Conservation (phyloP, 148 eudicot species). For the Mesembryanthemum crystallinum region DNA sequence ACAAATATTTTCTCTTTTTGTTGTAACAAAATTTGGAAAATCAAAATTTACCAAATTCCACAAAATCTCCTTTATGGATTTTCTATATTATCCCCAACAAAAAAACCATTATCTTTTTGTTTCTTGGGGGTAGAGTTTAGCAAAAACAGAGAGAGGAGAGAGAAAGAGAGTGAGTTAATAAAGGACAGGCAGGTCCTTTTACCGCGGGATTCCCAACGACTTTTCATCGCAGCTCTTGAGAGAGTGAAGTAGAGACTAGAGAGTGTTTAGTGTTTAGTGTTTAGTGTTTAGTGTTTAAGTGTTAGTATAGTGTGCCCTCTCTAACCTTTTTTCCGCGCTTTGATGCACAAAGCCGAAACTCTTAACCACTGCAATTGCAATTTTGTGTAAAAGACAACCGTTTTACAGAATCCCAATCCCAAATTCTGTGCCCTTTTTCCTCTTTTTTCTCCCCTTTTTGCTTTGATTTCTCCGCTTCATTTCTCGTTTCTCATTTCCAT, state of each 20-base stretch:
- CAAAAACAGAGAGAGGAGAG: too few species aligned
- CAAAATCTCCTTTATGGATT: too few species aligned
- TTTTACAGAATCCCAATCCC: constrained; percentile 22
- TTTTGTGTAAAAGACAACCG: constrained; percentile 20
- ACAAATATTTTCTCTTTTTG: too few species aligned
- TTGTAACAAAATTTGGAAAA: too few species aligned
- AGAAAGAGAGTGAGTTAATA: background rate
- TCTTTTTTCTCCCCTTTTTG: constrained; percentile 9
- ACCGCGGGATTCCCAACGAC: constrained; percentile 49
- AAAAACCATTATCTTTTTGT: too few species aligned
- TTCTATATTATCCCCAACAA: too few species aligned
- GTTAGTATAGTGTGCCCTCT: too few species aligned
- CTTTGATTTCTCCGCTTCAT: constrained; percentile 23
- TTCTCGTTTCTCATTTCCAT: background rate
- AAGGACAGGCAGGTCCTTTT: constrained; percentile 30
- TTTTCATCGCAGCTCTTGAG: constrained; percentile 17
- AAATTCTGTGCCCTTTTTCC: background rate
- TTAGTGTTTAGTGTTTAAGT: too few species aligned
- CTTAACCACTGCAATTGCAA: background rate
- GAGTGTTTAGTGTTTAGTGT: too few species aligned
- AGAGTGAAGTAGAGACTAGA: too few species aligned
- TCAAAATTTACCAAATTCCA: too few species aligned
- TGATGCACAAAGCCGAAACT: constrained; percentile 24
- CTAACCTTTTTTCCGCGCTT: constrained; percentile 22
- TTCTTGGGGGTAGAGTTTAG: too few species aligned